Percentiles rank a stretch among this genome's conserved stretches.
These are phyloP conservation scores for Starmerella bombicola DNA, from an alignment of 805 yeast genomes.

Conservation along the genomic window DNA sequence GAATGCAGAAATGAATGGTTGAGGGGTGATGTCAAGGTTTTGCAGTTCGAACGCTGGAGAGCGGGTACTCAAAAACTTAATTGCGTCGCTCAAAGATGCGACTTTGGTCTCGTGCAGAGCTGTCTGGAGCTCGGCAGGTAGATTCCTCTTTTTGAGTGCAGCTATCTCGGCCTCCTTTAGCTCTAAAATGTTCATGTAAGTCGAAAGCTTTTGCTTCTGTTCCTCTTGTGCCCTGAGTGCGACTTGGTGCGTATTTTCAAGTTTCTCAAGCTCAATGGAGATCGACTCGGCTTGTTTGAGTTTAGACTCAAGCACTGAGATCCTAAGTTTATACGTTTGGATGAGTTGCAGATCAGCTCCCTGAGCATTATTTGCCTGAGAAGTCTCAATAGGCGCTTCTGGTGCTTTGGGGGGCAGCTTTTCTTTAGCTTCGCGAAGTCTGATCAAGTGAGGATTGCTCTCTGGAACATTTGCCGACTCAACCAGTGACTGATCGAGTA, in stretches of 20 bases:
- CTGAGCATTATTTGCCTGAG: background rate
- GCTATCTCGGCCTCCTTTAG: constrained; percentile 19
- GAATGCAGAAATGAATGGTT: too few species aligned
- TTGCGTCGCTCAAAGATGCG: background rate
- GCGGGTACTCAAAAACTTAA: background rate
- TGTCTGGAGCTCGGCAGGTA: constrained; percentile 5
- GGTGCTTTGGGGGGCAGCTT: background rate
- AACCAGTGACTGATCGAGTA: background rate
- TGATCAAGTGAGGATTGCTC: too few species aligned
- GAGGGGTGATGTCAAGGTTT: background rate
- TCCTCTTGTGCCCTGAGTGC: background rate
- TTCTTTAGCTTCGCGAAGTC: background rate
- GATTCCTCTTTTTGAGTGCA: constrained; percentile 9
- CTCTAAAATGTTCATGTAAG: constrained; percentile 9
- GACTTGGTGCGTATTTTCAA: constrained; percentile 1
- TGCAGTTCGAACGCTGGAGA: background rate
- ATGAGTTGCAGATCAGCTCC: background rate
- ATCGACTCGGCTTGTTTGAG: constrained; percentile 10
- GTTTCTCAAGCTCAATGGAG: constrained; percentile 8
- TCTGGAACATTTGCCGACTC: too few species aligned
- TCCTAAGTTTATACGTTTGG: constrained; percentile 1
- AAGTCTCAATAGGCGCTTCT: background rate
- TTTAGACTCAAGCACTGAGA: constrained; percentile 10
- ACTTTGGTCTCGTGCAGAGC: background rate
- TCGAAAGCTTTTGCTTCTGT: background rate